phyloP scores from a whole-genome alignment of 1,284 basidiomycete genomes.

The Rhodofomes roseus region DNA sequence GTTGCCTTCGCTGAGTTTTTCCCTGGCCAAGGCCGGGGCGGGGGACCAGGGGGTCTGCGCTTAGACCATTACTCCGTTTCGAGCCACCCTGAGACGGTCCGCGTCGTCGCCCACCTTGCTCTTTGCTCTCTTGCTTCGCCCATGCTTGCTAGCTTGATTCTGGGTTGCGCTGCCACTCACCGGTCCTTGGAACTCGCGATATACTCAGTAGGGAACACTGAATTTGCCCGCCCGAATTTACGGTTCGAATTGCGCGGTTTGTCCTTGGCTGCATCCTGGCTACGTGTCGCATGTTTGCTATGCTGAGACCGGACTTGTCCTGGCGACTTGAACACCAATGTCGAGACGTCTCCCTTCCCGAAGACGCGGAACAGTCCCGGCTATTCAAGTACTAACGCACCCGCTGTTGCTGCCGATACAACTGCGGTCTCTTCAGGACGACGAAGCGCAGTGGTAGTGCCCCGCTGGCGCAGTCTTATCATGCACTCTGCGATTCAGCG shows the following conservation, averaged over 20 bases:
- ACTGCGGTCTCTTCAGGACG: not conserved
- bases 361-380: not conserved
- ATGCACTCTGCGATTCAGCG: not conserved
- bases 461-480: not conserved
- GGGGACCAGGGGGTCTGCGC: not conserved
- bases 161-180: not conserved
- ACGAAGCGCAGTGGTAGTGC: not conserved
- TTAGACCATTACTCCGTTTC: slow-evolving; percentile 1
- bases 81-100: not conserved
- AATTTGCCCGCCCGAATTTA: not conserved
- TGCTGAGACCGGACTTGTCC: not conserved
- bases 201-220: not conserved
- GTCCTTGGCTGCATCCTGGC: not conserved
- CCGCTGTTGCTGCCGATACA: not conserved
- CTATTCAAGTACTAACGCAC: not conserved
- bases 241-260: not conserved
- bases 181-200: not conserved
- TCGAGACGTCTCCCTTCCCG: no score
- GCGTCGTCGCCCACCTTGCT: not conserved
- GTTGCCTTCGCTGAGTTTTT: not conserved
- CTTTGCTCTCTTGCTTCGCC: not conserved
- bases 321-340: not conserved
- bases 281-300: no score
- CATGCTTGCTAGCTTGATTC: not conserved
- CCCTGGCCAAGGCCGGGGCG: no score